phyloP scores from a whole-genome alignment of 768 basidiomycete genomes.

The Lanmaoa rubissima region DNA sequence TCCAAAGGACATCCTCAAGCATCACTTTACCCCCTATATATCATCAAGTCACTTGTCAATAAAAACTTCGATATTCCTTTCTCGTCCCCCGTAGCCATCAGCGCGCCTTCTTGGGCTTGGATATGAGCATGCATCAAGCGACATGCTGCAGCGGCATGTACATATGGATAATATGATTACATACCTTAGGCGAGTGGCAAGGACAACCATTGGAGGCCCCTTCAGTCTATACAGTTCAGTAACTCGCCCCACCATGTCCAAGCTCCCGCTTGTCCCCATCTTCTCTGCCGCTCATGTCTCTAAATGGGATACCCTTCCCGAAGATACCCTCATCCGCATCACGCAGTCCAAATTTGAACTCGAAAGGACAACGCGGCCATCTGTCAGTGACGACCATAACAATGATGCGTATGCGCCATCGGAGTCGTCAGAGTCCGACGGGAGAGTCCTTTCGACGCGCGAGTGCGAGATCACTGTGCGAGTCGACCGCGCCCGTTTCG shows the following conservation, averaged over 20 bases:
- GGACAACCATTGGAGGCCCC: not conserved
- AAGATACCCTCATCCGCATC: not conserved
- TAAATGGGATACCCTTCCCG: conserved; percentile 22
- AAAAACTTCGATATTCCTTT: too few species aligned
- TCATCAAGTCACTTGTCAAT: too few species aligned
- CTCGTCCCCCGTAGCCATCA: not conserved
- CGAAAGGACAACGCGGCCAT: not conserved
- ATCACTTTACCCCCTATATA: too few species aligned
- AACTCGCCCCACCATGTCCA: conserved; percentile 13
- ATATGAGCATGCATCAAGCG: not conserved
- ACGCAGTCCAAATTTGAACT: not conserved
- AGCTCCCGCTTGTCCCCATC: conserved; percentile 21
- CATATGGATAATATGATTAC: too few species aligned
- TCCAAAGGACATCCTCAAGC: too few species aligned
- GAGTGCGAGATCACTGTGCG: not conserved
- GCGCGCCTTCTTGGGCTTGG: not conserved
- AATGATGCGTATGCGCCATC: not conserved
- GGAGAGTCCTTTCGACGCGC: not conserved
- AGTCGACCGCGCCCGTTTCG: not conserved
- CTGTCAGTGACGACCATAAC: not conserved
- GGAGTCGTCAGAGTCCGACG: not conserved
- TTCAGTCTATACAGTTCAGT: not conserved
- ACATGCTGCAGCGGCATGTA: conserved; percentile 14
- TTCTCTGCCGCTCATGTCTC: conserved; percentile 34
- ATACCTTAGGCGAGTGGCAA: not conserved